Evolutionary conservation across 192 early-diverging fungal species (phyloP), one percentile per base, ranked within the genome.

Genomic region (Backusella luteola): DNA sequence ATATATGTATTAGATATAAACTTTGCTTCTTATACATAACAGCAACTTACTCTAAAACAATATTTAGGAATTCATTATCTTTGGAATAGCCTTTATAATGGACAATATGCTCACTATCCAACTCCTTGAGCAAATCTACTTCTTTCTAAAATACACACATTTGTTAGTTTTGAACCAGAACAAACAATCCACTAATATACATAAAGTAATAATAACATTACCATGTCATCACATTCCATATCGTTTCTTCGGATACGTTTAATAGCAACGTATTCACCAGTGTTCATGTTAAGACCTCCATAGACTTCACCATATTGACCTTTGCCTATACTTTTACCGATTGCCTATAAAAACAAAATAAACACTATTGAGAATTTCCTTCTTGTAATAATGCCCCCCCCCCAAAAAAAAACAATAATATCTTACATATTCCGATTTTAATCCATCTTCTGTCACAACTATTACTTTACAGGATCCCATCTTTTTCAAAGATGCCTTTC

Each of bases 221-320:
- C 81, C 95, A 96, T 96, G 42, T 96, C 80, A 35, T 92, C 91
- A 41, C 93, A 87, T 72, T 89, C 85, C 69, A 75, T 69, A 36
- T 77, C 69, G 21, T 89, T 89, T 6, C 95, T 79, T 75, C 89
- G 86, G 39, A 97, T 96, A 66, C 95, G 88, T 79, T 97, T 97
- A 34, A 97, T 88, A 0, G 95, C 96, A 15, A 94, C 91, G 84
- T 95, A 91, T 71, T 95, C 90, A 4, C 93, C 95, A 3, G 88
- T 93, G 14, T 90, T 88, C 17, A 96, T 79, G 79, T 95, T 87
- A 7, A 95, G 77, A 12, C 92, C 94, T 34, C 93, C 89, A 77
- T 41, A 96, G 2, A 97, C 96, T 2, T 93, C 85, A 9, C 94
- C 96, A 82, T 95, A 97, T 74, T 97, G 94, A 4, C 96, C 96